A percentile compares a stretch with the other conserved stretches of the same genome.
These are phyloP conservation scores for Theileria parva DNA, from an alignment of 169 alveolate species.

Conservation along the genomic window DNA sequence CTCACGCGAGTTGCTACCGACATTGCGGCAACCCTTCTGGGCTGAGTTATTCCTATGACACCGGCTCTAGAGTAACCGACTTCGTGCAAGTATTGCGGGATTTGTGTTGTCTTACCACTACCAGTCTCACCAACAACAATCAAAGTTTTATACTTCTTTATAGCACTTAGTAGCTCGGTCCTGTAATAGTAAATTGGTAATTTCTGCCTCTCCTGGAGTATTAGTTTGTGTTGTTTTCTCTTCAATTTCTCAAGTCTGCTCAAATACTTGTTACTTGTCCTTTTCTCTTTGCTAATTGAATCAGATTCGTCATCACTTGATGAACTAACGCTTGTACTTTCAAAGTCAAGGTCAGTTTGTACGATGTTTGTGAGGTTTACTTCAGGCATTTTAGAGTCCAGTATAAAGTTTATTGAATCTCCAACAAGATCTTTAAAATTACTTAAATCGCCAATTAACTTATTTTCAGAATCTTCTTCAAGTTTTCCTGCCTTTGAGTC, in stretches of 20 bases:
- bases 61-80: slow-evolving; percentile 94
- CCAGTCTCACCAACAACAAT: slow-evolving; percentile 99
- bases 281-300: slow-evolving; percentile 27
- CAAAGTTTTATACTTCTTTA: slow-evolving; percentile 88
- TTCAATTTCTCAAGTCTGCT: slow-evolving; percentile 59
- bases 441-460: slow-evolving; percentile 33
- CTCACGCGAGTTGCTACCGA: slow-evolving; percentile 99
- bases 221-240: slow-evolving; percentile 58
- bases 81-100: slow-evolving; percentile 96
- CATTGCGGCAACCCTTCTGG: slow-evolving; percentile 99
- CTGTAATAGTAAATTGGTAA: slow-evolving; percentile 93
- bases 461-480: background rate
- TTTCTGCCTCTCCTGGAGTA: slow-evolving; percentile 74
- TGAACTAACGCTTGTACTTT: slow-evolving; percentile 59
- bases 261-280: slow-evolving; percentile 4
- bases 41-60: slow-evolving; percentile 98
- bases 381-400: slow-evolving; percentile 51
- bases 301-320: slow-evolving; percentile 19
- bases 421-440: slow-evolving; percentile 4
- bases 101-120: slow-evolving; percentile 98
- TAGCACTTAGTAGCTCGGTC: slow-evolving; percentile 88
- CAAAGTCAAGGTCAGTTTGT: slow-evolving; percentile 68
- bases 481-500: background rate
- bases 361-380: slow-evolving; percentile 67
- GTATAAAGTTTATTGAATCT: background rate